Percentiles rank a stretch among this genome's conserved stretches.
phyloP scores from a whole-genome alignment of 1,139 yeast genomes.

The Pichia sp. region DNA sequence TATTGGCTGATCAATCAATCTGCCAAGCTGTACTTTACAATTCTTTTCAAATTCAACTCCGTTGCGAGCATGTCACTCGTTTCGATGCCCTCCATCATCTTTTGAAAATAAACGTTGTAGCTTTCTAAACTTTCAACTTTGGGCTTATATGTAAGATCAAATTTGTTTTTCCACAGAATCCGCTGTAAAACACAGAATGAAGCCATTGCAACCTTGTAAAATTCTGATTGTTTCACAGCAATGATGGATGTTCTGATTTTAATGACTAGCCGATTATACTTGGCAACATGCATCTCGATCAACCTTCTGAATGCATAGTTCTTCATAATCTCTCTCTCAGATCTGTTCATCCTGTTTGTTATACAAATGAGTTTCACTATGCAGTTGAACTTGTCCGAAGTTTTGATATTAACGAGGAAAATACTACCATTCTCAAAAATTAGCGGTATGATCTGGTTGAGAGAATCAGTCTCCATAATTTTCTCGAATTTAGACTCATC shows the following conservation, averaged over 20 bases:
- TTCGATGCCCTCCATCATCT: slow-evolving; percentile 26
- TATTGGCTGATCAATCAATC: neutral
- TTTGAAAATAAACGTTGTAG: slow-evolving; percentile 28
- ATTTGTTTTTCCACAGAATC: slow-evolving; percentile 22
- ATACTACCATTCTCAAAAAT: slow-evolving; percentile 28
- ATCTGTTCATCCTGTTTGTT: slow-evolving; percentile 22
- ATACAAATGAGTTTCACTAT: slow-evolving; percentile 28
- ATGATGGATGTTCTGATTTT: slow-evolving; percentile 24
- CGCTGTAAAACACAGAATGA: slow-evolving; percentile 29
- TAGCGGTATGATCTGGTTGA: slow-evolving; percentile 31
- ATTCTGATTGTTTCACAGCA: slow-evolving; percentile 18
- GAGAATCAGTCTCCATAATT: slow-evolving; percentile 21
- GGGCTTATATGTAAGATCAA: slow-evolving; percentile 23
- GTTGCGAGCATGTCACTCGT: slow-evolving; percentile 15
- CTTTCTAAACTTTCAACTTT: slow-evolving; percentile 22
- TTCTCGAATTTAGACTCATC: slow-evolving; percentile 29
- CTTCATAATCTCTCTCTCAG: slow-evolving; percentile 28
- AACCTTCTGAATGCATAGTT: slow-evolving; percentile 27
- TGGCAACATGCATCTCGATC: slow-evolving; percentile 31
- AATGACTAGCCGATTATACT: slow-evolving; percentile 24
- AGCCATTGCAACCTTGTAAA: slow-evolving; percentile 27
- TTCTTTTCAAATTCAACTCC: slow-evolving; percentile 19
- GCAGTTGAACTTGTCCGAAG: slow-evolving; percentile 16
- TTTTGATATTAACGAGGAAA: slow-evolving; percentile 27
- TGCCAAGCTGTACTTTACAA: slow-evolving; percentile 13